A percentile compares a stretch with the other conserved stretches of the same genome.
phyloP scores from a whole-genome alignment of 352 stramenopile species.

The Globisporangium cystogenes region DNA sequence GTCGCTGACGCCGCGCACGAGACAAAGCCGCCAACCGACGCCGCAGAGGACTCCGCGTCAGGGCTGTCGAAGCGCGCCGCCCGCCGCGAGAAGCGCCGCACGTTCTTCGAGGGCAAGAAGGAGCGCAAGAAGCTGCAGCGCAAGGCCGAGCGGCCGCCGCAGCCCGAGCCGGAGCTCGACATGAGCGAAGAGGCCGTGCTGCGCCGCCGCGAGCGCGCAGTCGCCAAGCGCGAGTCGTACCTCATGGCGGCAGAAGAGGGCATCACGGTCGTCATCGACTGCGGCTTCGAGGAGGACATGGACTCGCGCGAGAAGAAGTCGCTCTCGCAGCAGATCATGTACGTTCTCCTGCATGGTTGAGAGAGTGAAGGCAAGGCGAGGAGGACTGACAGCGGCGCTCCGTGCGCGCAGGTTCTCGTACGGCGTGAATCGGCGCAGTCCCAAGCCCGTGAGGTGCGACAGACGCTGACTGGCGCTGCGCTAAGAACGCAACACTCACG shows the following conservation, averaged over 20 bases:
- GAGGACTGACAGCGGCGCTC: background rate
- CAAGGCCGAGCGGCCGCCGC: conserved; percentile 26
- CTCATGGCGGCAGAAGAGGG: conserved; percentile 84
- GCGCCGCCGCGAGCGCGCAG: conserved; percentile 45
- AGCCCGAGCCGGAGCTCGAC: conserved; percentile 48
- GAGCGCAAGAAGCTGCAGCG: conserved; percentile 81
- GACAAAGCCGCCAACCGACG: no score
- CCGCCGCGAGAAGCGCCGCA: conserved; percentile 51
- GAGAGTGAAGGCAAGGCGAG: no score
- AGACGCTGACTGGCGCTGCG: background rate
- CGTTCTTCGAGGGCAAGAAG: conserved; percentile 77
- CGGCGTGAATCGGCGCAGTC: conserved; percentile 62
- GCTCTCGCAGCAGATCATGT: conserved; percentile 93
- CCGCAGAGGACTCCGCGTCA: background rate
- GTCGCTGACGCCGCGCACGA: no score
- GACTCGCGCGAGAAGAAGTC: conserved; percentile 91
- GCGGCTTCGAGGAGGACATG: conserved; percentile 93
- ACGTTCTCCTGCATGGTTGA: no score
- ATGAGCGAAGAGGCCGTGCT: conserved; percentile 76
- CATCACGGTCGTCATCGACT: conserved; percentile 89
- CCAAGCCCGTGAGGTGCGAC: conserved; percentile 46
- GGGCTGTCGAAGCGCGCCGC: conserved; percentile 52
- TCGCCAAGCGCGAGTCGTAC: conserved; percentile 68
- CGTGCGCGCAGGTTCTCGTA: conserved; percentile 65
- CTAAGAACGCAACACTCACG: background rate